A percentile compares a stretch with the other conserved stretches of the same genome.
Evolutionary conservation across 345 rosid species (phyloP).

Genomic region (Heritiera littoralis): DNA sequence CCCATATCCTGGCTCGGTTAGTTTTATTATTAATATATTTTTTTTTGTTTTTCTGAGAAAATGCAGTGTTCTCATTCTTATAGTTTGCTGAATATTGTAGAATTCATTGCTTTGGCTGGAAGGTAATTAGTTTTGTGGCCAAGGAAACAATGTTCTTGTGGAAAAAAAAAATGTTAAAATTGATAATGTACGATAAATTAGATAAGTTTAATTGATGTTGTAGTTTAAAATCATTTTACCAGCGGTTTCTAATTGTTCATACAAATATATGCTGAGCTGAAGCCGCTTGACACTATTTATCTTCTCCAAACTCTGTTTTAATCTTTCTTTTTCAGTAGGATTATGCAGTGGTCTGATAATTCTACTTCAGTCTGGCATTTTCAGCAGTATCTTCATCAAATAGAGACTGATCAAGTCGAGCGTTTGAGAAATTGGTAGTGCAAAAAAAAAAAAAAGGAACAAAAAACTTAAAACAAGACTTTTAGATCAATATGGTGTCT

Average conservation of each 20-base stretch:
- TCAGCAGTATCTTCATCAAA: not conserved
- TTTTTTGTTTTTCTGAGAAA: not conserved
- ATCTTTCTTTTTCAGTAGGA: not conserved
- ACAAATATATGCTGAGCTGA: too few relatives aligned
- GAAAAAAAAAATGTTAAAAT: not conserved
- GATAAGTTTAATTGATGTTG: not conserved
- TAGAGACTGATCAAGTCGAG: not conserved
- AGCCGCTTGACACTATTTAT: too few relatives aligned
- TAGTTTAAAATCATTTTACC: too few relatives aligned
- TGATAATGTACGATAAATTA: not conserved
- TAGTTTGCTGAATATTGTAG: constrained; percentile 16
- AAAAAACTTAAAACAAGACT: too few relatives aligned
- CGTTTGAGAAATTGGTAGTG: not conserved
- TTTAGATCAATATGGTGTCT: not conserved
- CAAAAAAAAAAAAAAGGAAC: not conserved
- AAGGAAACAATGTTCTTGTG: not conserved
- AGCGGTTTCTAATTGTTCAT: not conserved
- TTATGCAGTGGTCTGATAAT: not conserved
- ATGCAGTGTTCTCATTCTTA: not conserved
- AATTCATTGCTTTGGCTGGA: not conserved
- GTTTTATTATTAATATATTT: not conserved
- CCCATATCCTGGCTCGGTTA: constrained; percentile 48
- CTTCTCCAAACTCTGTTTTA: not conserved
- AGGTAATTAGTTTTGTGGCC: not conserved
- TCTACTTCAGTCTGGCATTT: not conserved